These are phyloP conservation scores for Stagonosporopsis chrysanthemi DNA, from an alignment of 2,329 filamentous ascomycete genomes.

Conservation along the genomic window DNA sequence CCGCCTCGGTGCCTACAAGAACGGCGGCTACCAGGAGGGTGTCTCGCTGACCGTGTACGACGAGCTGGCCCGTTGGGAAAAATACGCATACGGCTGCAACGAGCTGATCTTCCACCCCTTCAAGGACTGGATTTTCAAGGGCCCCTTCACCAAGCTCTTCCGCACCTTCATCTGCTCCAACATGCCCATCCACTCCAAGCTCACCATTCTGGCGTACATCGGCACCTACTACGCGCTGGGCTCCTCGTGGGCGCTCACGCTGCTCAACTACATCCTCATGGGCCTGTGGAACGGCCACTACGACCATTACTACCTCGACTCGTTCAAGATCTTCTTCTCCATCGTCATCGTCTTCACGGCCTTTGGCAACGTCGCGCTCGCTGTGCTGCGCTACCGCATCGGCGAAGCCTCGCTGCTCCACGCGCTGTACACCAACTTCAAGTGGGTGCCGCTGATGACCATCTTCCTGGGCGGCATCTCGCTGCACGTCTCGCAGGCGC, in stretches of 20 bases:
- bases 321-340: conserved; percentile 70
- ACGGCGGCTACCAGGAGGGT: conserved; percentile 75
- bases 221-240: conserved; percentile 77
- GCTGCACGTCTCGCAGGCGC: conserved; percentile 80
- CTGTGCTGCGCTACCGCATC: conserved; percentile 68
- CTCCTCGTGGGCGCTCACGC: conserved; percentile 70
- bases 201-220: conserved; percentile 75
- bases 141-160: conserved; percentile 73
- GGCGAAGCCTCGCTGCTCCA: conserved; percentile 61
- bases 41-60: conserved; percentile 77
- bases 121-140: conserved; percentile 65
- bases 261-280: conserved; percentile 74
- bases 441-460: conserved; percentile 71
- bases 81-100: conserved; percentile 74
- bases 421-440: conserved; percentile 64
- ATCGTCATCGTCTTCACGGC: conserved; percentile 71
- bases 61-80: conserved; percentile 75
- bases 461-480: conserved; percentile 85
- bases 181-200: conserved; percentile 70
- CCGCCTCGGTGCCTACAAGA: conserved; percentile 72
- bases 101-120: conserved; percentile 75
- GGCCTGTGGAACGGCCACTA: conserved; percentile 77
- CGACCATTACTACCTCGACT: conserved; percentile 82
- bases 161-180: conserved; percentile 65
- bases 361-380: conserved; percentile 67